Evolutionary conservation across 1,284 basidiomycete species (phyloP).

Genomic region (Trichosporon coremiiforme): DNA sequence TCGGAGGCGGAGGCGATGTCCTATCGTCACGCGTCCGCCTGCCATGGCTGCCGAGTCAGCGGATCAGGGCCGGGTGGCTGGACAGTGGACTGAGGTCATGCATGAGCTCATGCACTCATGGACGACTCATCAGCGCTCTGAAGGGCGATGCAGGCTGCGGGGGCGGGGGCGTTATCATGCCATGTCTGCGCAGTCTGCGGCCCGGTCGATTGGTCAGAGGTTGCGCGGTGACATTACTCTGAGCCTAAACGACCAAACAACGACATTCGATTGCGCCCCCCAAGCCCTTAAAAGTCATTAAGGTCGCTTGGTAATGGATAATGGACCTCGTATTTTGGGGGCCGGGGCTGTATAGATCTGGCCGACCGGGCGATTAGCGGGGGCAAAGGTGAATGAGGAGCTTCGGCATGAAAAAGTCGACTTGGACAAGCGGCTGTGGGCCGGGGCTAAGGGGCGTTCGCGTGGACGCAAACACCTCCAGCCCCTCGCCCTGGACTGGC

Average conservation of each 20-base stretch:
- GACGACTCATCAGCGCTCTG: constrained; percentile 8
- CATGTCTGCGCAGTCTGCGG: neutral
- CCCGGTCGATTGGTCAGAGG: neutral
- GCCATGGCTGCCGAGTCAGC: too few relatives aligned
- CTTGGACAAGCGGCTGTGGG: neutral
- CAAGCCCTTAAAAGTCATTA: neutral
- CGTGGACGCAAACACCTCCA: constrained; percentile 8
- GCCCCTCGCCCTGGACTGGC: neutral
- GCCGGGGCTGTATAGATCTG: neutral
- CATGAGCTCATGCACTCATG: neutral
- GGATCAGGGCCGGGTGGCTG: neutral
- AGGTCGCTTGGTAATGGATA: neutral
- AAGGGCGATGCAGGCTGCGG: constrained; percentile 10
- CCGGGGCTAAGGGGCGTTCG: constrained; percentile 5
- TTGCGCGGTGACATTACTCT: neutral
- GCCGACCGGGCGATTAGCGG: neutral
- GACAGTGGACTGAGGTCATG: neutral
- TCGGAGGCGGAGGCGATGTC: constrained; percentile 12
- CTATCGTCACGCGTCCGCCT: too few relatives aligned
- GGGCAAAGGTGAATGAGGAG: neutral
- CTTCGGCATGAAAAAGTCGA: constrained; percentile 7
- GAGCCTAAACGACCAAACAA: neutral
- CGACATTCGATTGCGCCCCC: neutral
- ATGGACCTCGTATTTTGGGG: neutral
- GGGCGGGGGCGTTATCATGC: neutral